Conservation (phyloP, 108 stramenopile species). For the Discostella stelligeroides region DNA sequence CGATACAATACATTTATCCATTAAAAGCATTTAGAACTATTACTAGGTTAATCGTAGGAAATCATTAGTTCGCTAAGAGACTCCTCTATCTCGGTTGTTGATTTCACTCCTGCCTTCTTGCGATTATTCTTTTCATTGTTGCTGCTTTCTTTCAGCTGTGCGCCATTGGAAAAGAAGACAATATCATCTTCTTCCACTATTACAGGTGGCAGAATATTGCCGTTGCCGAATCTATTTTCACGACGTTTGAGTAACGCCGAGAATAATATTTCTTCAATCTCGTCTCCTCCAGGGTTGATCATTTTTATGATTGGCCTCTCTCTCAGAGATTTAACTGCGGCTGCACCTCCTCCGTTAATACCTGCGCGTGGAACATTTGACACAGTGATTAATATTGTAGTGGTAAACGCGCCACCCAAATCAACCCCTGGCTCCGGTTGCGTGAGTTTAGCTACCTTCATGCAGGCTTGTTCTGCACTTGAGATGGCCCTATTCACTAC, state of each 20-base stretch:
- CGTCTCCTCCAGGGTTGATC: not conserved
- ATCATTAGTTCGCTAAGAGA: not conserved
- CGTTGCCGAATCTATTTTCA: not conserved
- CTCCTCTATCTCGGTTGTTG: no score
- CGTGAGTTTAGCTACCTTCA: constrained; percentile 1
- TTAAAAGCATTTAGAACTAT: not conserved
- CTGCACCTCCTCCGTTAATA: not conserved
- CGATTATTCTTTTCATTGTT: no score
- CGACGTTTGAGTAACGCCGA: not conserved
- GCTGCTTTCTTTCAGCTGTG: no score
- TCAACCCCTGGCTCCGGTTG: not conserved
- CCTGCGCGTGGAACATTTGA: not conserved
- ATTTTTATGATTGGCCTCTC: not conserved
- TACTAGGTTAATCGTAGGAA: not conserved
- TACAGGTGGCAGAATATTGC: not conserved
- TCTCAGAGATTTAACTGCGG: not conserved
- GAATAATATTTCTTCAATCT: not conserved
- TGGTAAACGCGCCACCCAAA: not conserved
- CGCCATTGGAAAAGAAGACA: no score
- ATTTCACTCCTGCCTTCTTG: no score
- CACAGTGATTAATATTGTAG: not conserved
- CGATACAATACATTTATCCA: not conserved
- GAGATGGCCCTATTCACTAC: constrained; percentile 2
- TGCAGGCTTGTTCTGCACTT: not conserved
- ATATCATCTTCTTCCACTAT: not conserved